Evolutionary conservation across 768 basidiomycete genomes (phyloP), one percentile per base, ranked within the genome.

Genomic region (Amanita pallidorosea): DNA sequence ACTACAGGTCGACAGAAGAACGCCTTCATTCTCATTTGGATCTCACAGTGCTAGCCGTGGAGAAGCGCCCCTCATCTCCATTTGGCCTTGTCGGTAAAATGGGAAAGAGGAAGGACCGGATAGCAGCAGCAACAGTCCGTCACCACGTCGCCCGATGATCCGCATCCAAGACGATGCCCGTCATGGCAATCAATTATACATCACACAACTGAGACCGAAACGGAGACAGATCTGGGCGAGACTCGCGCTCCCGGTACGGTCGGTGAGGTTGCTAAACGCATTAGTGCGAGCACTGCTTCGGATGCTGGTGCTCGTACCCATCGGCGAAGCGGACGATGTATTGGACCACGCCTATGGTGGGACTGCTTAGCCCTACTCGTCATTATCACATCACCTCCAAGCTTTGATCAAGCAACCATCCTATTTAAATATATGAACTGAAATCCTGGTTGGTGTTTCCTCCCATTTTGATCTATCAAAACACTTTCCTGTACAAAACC

Each of bases 251-350:
- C 8, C 0, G 35, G 13, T 7, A 7, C 7, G 2, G 23, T 5
- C 18, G 15, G 2, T 3, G 25, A n/a, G 15, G 8, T n/a, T 6
- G 18, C 9, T 7, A 5, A 46, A 8, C 33, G 18, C 6, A 13
- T 5, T 6, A 17, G 37, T 38, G 18, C 37, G n/a, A 37, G 42
- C 34, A 47, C 52, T 12, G 42, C 51, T 20, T 51, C 23, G 3
- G 2, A 23, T 45, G 6, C 47, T 52, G 22, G 57, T 23, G 23
- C 5, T 23, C 23, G 54, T 2, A 33, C 50, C 17, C 59, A 61
- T 25, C 51, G 63, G 58, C 11, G 64, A 64, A 4, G 68, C 6
- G 15, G 17, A 63, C 5, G 66, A 63, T 11, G 65, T 63, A 11
- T 53, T 57, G 33, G 54, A 45, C 46, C 54, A 49, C 23, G 29